Conservation (phyloP, 2,329 filamentous ascomycete genomes). For the Fusarium robinianum region DNA sequence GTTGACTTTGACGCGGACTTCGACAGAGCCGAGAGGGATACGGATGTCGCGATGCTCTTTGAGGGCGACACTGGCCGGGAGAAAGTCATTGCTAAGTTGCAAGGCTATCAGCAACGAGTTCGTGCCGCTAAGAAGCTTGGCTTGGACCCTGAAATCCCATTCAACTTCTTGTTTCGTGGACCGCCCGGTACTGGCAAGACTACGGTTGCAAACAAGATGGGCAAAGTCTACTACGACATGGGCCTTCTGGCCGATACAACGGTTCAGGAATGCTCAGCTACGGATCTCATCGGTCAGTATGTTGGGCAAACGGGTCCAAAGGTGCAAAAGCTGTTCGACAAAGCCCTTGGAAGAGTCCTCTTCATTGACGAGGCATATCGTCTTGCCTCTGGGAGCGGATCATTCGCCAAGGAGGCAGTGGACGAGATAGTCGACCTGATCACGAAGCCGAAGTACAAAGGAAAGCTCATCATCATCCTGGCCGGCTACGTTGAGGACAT, state of each 20-base stretch:
- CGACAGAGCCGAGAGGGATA: slow-evolving; percentile 46
- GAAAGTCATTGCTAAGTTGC: slow-evolving; percentile 54
- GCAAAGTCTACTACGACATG: slow-evolving; percentile 75
- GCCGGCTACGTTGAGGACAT: slow-evolving; percentile 72
- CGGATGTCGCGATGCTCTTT: slow-evolving; percentile 60
- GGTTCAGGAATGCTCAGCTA: slow-evolving; percentile 68
- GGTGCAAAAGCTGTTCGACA: slow-evolving; percentile 60
- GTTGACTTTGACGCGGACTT: slow-evolving; percentile 74
- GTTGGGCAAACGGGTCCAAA: slow-evolving; percentile 73
- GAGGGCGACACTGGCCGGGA: slow-evolving; percentile 63
- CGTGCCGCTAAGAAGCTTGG: slow-evolving; percentile 30
- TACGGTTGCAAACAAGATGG: slow-evolving; percentile 73
- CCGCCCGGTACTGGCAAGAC: slow-evolving; percentile 73
- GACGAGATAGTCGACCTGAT: slow-evolving; percentile 58
- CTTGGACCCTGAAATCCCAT: slow-evolving; percentile 56
- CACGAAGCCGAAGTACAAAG: slow-evolving; percentile 60
- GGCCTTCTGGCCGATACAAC: slow-evolving; percentile 64
- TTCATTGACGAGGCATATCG: slow-evolving; percentile 77
- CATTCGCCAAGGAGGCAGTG: slow-evolving; percentile 61
- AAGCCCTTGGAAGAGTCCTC: slow-evolving; percentile 66
- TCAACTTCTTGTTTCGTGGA: slow-evolving; percentile 71
- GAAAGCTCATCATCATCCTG: slow-evolving; percentile 68
- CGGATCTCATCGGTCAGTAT: slow-evolving; percentile 70
- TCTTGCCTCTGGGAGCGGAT: slow-evolving; percentile 51
- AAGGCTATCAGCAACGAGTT: slow-evolving; percentile 57